These are phyloP conservation scores for Schoenoplectus triqueter DNA, from an alignment of 202 grass and related monocot genomes.

Conservation along the genomic window DNA sequence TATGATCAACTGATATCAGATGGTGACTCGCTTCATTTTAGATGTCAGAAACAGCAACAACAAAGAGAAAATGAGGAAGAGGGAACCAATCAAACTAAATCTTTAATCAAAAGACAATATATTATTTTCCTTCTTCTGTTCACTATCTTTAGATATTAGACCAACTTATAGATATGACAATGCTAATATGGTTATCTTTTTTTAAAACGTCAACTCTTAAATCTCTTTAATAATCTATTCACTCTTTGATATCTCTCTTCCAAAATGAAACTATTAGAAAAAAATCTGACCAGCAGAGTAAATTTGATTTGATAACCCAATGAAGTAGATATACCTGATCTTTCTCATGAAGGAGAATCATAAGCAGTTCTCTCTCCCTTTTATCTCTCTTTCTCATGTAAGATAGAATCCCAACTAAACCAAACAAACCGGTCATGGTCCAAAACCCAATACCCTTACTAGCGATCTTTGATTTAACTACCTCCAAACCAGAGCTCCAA, in stretches of 20 bases:
- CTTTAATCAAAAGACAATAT: neutral
- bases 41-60: neutral
- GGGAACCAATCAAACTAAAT: neutral
- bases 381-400: slow-evolving; percentile 50
- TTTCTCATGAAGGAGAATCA: slow-evolving; percentile 56
- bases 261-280: neutral
- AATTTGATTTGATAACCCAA: neutral
- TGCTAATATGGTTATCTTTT: neutral
- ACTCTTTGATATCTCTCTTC: neutral
- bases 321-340: slow-evolving; percentile 47
- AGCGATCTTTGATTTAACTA: slow-evolving; percentile 43
- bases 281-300: neutral
- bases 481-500: slow-evolving; percentile 42
- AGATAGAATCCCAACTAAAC: slow-evolving; percentile 45
- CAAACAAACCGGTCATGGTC: slow-evolving; percentile 40
- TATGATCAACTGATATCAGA: neutral
- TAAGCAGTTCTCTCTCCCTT: slow-evolving; percentile 50
- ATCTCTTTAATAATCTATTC: slow-evolving; percentile 8
- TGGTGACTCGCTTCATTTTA: neutral
- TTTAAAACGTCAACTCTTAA: neutral
- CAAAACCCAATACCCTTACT: slow-evolving; percentile 35
- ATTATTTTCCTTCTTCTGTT: neutral
- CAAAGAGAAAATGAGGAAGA: neutral
- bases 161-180: neutral
- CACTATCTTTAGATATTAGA: neutral